Base-by-base conservation (phyloP, 2,329 filamentous ascomycete genomes). In the Paraphaeosphaeria minitans region DNA sequence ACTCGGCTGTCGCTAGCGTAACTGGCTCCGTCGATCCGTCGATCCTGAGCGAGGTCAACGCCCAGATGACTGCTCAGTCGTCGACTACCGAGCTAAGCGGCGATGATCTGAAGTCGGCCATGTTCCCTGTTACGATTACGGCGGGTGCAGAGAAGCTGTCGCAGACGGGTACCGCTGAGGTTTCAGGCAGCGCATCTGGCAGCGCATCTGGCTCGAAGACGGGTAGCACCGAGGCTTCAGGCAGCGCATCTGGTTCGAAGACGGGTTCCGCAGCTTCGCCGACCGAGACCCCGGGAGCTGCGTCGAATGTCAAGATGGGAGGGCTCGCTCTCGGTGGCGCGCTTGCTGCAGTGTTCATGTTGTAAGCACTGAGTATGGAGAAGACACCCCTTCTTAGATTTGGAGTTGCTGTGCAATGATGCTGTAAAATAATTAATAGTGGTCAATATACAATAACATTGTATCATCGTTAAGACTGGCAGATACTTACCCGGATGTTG, bases 61-160 rank as follows among this genome's bases (percentile, higher is more conserved):
- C 10, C 6, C 3, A 31, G 4, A 27, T 12, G 3, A 24, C 13
- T 9, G 41, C 8, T 4, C 5, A 5, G 19, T 10, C 24, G 3
- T 22, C 21, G 13, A 35, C 27, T 42, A 3, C 29, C 5, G 10
- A 35, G 29, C 14, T 53, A 27, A 35, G 22, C 12, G 27, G n/a
- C 3, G 22, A 24, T 21, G 41, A 33, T 1, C 3, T 53, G 27
- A 24, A 24, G 33, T 19, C 21, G 8, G 39, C 27, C n/a, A 8
- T 35, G n/a, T 29, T 45, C 8, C 3, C 21, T 2, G 51, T 45
- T 4, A 27, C 51, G 27, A 31, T 53, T n/a, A 53, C 51, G 29
- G 51, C 51, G 39, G 51, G 51, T 3, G 41, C 51, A 19, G 39
- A 53, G 27, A 53, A 53, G 39, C 22, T 43, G 50, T 27, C 35